Percentiles rank a stretch among this genome's conserved stretches.
These are phyloP conservation scores for Acanthamoeba royreba DNA, from an alignment of 208 protist species.

Conservation along the genomic window DNA sequence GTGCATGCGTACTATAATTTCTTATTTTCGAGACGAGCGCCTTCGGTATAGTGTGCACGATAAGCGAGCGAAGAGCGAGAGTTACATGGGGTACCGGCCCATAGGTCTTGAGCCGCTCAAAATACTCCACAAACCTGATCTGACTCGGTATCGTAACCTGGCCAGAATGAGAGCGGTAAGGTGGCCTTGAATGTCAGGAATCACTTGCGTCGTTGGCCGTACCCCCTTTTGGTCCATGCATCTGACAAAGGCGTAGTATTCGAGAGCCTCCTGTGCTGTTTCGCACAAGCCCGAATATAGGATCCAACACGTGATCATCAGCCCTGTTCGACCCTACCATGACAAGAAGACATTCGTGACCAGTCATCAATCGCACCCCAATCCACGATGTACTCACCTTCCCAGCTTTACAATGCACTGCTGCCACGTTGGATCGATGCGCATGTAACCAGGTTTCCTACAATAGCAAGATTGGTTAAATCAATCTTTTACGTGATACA, in stretches of 20 bases:
- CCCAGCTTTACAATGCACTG: slow-evolving; percentile 76
- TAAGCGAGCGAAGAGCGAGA: neutral
- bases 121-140: slow-evolving; percentile 64
- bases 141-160: slow-evolving; percentile 71
- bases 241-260: slow-evolving; percentile 54
- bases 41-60: neutral
- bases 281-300: slow-evolving; percentile 31
- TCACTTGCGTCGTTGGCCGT: neutral
- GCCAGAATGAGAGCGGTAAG: neutral
- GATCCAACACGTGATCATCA: slow-evolving; percentile 63
- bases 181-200: neutral
- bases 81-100: neutral
- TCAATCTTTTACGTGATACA: too few relatives aligned
- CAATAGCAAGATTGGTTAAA: too few relatives aligned
- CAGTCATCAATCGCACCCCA: too few relatives aligned
- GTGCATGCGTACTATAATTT: neutral
- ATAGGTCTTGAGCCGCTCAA: neutral
- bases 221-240: slow-evolving; percentile 70
- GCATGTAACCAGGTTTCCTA: neutral
- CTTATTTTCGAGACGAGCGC: neutral
- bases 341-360: neutral
- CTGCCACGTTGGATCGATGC: slow-evolving; percentile 52
- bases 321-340: slow-evolving; percentile 58
- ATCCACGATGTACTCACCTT: too few relatives aligned
- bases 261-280: slow-evolving; percentile 53